A percentile compares a stretch with the other conserved stretches of the same genome.
Conservation (phyloP, 78 protist species). For the Dictyostelium discoideum region dicty_2.7 NC_007088.5:2025001-2025500, state of each 20-base stretch:
- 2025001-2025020: conserved; percentile 44
- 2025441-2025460: no score
- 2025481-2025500: no score
- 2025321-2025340: no score
- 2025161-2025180: conserved; percentile 1
- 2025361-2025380: no score
- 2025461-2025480: no score
- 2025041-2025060: conserved; percentile 22
- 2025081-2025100: neutral
- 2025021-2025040: conserved; percentile 37
- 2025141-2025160: conserved; percentile 30
- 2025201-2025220: neutral
- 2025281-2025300: no score
- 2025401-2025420: no score
- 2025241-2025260: neutral
- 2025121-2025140: conserved; percentile 2
- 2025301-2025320: no score
- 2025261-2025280: neutral
- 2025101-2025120: neutral
- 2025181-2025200: conserved; percentile 9
- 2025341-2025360: no score
- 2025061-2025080: neutral
- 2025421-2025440: no score
- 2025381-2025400: no score
- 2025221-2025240: neutral